phyloP scores from a whole-genome alignment of 495 filamentous ascomycete genomes.

The Penicillium pulvis region DNA sequence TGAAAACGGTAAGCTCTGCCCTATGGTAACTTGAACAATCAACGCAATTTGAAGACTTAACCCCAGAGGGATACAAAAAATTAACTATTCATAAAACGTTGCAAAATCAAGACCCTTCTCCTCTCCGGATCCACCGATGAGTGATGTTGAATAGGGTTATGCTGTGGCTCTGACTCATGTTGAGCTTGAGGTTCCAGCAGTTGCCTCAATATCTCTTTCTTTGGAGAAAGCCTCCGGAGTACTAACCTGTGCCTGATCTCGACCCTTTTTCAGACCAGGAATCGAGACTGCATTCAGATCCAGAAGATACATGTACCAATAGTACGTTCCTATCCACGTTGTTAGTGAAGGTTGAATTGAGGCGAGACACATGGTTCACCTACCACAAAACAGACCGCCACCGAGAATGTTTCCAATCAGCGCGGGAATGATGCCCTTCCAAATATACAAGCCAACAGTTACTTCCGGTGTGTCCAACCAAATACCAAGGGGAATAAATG shows the following conservation, averaged over 20 bases:
- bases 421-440: conserved; percentile 64
- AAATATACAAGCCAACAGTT: conserved; percentile 59
- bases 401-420: conserved; percentile 61
- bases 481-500: conserved; percentile 60
- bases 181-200: conserved; percentile 13
- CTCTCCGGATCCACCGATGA: not conserved
- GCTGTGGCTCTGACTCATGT: not conserved
- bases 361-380: conserved; percentile 5
- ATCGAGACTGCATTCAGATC: conserved; percentile 26
- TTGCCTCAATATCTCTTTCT: conserved; percentile 31
- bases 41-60: too few species aligned
- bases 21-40: too few species aligned
- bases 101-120: not conserved
- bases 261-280: conserved; percentile 17
- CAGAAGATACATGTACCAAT: conserved; percentile 55
- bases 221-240: conserved; percentile 10
- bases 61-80: too few species aligned
- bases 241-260: not conserved
- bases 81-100: too few species aligned
- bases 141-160: too few species aligned
- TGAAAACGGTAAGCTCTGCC: too few species aligned
- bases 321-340: conserved; percentile 37
- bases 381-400: conserved; percentile 51
- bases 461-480: conserved; percentile 53
- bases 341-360: not conserved